Evolutionary conservation across 129 eudicot genomes (phyloP).

Genomic region (Ambrosia artemisiifolia): DNA sequence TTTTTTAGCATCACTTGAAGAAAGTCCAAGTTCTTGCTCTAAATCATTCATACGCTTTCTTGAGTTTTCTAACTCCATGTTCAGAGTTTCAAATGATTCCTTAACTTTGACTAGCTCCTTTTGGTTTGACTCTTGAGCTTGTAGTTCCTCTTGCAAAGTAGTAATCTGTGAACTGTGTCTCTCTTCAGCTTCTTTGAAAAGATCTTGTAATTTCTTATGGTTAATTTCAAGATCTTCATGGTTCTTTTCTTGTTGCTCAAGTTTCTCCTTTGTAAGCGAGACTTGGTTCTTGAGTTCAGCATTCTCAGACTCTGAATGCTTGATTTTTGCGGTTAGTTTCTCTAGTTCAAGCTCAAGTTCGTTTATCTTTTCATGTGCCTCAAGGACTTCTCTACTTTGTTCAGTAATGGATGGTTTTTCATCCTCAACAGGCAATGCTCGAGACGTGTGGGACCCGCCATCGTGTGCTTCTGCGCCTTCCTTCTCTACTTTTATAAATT

Average conservation of each 20-base stretch:
- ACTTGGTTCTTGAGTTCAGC: slow-evolving; percentile 52
- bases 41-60: slow-evolving; percentile 63
- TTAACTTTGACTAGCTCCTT: slow-evolving; percentile 61
- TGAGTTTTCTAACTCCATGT: slow-evolving; percentile 59
- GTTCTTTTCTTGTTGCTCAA: slow-evolving; percentile 56
- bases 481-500: slow-evolving; percentile 86
- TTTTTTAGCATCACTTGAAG: slow-evolving; percentile 56
- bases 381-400: slow-evolving; percentile 62
- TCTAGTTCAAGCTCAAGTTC: slow-evolving; percentile 71
- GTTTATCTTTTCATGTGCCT: slow-evolving; percentile 68
- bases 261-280: slow-evolving; percentile 48
- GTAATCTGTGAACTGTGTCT: slow-evolving; percentile 50
- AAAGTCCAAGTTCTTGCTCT: slow-evolving; percentile 57
- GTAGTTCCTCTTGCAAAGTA: slow-evolving; percentile 59
- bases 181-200: slow-evolving; percentile 51
- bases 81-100: slow-evolving; percentile 64
- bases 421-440: slow-evolving; percentile 29
- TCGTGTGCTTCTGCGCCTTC: slow-evolving; percentile 46
- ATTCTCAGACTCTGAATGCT: slow-evolving; percentile 74
- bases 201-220: slow-evolving; percentile 55
- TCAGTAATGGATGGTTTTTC: slow-evolving; percentile 36
- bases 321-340: slow-evolving; percentile 46
- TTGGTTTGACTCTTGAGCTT: slow-evolving; percentile 61
- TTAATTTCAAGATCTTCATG: slow-evolving; percentile 54
- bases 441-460: slow-evolving; percentile 30